Base-by-base conservation (phyloP, 257 asterid species). In the Salvia miltiorrhiza region DNA sequence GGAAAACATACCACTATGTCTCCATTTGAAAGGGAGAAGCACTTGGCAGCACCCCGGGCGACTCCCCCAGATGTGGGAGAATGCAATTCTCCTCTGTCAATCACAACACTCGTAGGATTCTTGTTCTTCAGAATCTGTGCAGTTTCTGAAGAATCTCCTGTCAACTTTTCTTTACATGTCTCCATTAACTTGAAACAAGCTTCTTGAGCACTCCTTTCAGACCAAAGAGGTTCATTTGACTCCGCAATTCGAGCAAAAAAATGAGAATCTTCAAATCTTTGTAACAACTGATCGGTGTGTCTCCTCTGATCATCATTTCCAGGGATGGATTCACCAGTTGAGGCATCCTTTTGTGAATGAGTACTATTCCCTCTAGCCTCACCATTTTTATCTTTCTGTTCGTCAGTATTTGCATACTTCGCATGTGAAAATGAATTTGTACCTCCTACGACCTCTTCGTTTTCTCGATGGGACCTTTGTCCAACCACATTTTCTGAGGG, bases 151-250 rank as follows among this genome's bases (percentile, higher is more conserved):
- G 78, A 79, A 61, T 83, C 80, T 71, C 68, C 76, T 9, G 54
- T 55, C 75, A 70, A 68, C 26, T 70, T 83, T 57, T 80, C 85
- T 67, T 77, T 85, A 69, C 45, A 76, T 45, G 69, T 61, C 40
- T 70, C 86, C 56, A 83, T 78, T 48, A 78, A 70, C 48, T 73
- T 74, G 44, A n/a, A 35, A 67, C 35, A 9, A 13, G 77, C 77
- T 65, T 79, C 83, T 64, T 80, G 69, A 67, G 79, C 73, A 74
- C 81, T 84, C 80, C 93, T 93, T 65, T 84, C 86, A 21, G 96
- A 87, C 97, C 99, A 93, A 23, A 93, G 96, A 54, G 88, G 83
- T 80, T 93, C 96, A 48, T 83, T 70, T 45, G 93, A 87, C 75
- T 87, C 96, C 20, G 92, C 86, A 73, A 90, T 80, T 43, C 96